Conservation (phyloP, 768 basidiomycete species). For the Mycena indigotica region DNA sequence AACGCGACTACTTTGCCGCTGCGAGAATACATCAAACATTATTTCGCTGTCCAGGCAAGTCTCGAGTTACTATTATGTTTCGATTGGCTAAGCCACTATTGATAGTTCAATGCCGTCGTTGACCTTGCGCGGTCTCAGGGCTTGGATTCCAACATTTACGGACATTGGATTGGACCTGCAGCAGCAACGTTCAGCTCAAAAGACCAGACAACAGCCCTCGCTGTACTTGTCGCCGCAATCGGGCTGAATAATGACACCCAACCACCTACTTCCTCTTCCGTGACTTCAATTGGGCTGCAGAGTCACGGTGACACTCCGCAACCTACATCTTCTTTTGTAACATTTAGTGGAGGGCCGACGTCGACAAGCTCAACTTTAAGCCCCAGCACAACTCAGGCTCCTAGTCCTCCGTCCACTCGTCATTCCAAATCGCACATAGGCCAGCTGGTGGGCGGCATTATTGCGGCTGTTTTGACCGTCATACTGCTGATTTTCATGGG, state of each 20-base stretch:
- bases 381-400: no score
- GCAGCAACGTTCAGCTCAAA: not conserved
- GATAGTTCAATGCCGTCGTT: not conserved
- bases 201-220: not conserved
- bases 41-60: not conserved
- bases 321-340: no score
- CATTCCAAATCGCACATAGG: no score
- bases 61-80: not conserved
- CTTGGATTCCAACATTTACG: not conserved
- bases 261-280: not conserved
- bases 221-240: not conserved
- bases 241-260: not conserved
- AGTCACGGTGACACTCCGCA: no score
- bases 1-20: not conserved
- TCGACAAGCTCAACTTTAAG: no score
- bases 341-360: no score
- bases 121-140: not conserved
- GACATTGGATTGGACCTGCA: not conserved
- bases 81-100: no score
- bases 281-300: no score
- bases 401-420: no score
- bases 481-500: no score
- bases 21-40: not conserved
- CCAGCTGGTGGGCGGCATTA: no score
- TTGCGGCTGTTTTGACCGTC: no score